A percentile compares a stretch with the other conserved stretches of the same genome.
phyloP scores from a whole-genome alignment of 495 filamentous ascomycete species.

The Penicillium mononematosum region DNA sequence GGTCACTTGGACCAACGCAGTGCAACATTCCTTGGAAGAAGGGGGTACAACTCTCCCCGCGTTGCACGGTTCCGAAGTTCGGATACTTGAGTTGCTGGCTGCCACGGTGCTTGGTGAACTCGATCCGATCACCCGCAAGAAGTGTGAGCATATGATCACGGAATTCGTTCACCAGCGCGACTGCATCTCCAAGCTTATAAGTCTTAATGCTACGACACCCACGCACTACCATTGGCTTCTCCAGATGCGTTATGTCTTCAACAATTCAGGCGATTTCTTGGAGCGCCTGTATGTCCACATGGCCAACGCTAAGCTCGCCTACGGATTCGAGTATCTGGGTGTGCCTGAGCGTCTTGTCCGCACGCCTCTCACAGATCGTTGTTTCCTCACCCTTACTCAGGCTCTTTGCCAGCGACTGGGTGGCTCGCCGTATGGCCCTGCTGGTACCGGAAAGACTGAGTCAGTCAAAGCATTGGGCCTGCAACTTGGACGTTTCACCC shows the following conservation, averaged over 20 bases:
- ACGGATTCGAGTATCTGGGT: constrained; percentile 97
- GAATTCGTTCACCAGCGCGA: constrained; percentile 98
- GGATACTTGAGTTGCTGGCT: constrained; percentile 78
- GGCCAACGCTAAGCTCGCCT: constrained; percentile 93
- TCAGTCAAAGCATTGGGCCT: constrained; percentile 97
- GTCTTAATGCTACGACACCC: constrained; percentile 69
- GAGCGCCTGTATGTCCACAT: constrained; percentile 88
- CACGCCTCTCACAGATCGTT: constrained; percentile 94
- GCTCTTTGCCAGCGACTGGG: constrained; percentile 91
- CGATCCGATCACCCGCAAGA: constrained; percentile 82
- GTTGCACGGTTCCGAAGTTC: constrained; percentile 73
- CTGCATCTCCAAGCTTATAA: constrained; percentile 77
- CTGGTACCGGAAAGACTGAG: constrained; percentile 98
- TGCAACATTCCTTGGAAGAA: constrained; percentile 69
- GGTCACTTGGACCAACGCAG: constrained; percentile 83
- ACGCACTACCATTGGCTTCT: constrained; percentile 90
- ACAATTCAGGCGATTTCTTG: constrained; percentile 72
- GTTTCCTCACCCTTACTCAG: constrained; percentile 96
- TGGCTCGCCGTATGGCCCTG: constrained; percentile 95
- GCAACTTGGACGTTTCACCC: constrained; percentile 93
- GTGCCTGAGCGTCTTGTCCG: constrained; percentile 93
- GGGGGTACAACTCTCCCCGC: constrained; percentile 64
- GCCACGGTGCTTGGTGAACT: constrained; percentile 87
- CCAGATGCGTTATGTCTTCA: constrained; percentile 97
- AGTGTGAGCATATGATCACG: constrained; percentile 97